Conservation (phyloP, 495 filamentous ascomycete genomes). For the Penicillium turbatum region DNA sequence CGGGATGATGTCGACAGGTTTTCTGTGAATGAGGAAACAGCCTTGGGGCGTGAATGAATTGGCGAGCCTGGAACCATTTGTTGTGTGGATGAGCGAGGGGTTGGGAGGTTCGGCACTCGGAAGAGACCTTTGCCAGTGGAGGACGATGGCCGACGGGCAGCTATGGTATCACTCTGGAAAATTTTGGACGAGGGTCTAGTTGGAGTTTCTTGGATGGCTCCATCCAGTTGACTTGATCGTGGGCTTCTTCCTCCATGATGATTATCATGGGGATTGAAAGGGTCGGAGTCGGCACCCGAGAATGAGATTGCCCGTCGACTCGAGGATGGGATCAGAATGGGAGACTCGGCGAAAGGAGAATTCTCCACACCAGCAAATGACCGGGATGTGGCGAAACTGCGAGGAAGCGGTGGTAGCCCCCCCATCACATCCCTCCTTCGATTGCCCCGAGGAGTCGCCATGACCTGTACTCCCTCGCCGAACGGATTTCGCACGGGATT, state of each 20-base stretch:
- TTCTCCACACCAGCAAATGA: conserved; percentile 26
- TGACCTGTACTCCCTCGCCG: conserved; percentile 61
- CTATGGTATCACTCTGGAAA: conserved; percentile 15
- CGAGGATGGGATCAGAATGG: conserved; percentile 26
- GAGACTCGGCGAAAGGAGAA: conserved; percentile 22
- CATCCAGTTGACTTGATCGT: conserved; percentile 13
- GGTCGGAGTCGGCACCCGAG: conserved; percentile 24
- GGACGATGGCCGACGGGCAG: conserved; percentile 12
- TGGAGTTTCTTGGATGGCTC: conserved; percentile 50
- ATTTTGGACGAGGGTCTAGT: conserved; percentile 44
- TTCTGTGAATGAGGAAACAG: conserved; percentile 2
- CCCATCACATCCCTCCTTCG: conserved; percentile 37
- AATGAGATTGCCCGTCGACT: conserved; percentile 25
- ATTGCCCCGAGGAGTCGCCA: conserved; percentile 66
- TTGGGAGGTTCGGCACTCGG: conserved; percentile 40
- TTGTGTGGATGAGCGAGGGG: conserved; percentile 21
- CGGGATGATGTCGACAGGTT: conserved; percentile 6
- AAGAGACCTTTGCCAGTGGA: conserved; percentile 27
- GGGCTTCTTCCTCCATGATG: conserved; percentile 1
- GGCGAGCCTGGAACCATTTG: conserved; percentile 31
- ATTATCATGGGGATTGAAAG: conserved; percentile 14
- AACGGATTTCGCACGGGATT: conserved; percentile 61
- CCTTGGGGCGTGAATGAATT: conserved; percentile 28
- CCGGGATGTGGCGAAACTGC: conserved; percentile 24
- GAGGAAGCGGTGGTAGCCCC: conserved; percentile 32